Evolutionary conservation across 371 early-diverging fungal species (phyloP).

Genomic region (Syncephalis plumigaleata): DNA sequence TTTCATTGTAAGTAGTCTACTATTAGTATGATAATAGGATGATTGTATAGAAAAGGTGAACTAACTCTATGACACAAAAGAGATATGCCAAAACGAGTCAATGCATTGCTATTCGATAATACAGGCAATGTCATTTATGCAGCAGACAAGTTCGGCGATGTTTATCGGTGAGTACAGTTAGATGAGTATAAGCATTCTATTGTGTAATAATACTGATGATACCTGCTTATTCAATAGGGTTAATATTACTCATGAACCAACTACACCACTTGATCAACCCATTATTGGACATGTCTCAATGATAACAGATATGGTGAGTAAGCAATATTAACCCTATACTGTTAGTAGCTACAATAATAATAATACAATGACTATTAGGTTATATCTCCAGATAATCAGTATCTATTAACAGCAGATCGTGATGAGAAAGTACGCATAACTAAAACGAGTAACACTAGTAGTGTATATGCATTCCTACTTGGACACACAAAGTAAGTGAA

Average conservation of each 20-base stretch:
- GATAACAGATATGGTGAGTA: slow-evolving; percentile 73
- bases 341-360: background rate
- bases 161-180: slow-evolving; percentile 34
- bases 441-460: slow-evolving; percentile 71
- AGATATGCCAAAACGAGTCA: slow-evolving; percentile 43
- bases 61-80: slow-evolving; percentile 2
- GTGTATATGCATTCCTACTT: slow-evolving; percentile 73
- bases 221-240: background rate
- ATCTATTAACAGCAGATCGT: slow-evolving; percentile 78
- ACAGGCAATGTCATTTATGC: slow-evolving; percentile 37
- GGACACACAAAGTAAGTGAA: slow-evolving; percentile 70
- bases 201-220: background rate
- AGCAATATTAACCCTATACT: slow-evolving; percentile 1
- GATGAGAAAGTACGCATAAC: slow-evolving; percentile 92
- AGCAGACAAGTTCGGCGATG: slow-evolving; percentile 96
- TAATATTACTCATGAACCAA: background rate
- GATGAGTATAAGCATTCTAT: background rate
- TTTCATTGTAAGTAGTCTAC: slow-evolving; percentile 19
- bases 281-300: slow-evolving; percentile 90
- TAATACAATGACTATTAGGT: slow-evolving; percentile 10
- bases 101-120: slow-evolving; percentile 42
- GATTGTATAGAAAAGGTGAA: background rate
- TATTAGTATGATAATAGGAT: background rate
- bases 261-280: slow-evolving; percentile 16
- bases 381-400: slow-evolving; percentile 33